A percentile compares a stretch with the other conserved stretches of the same genome.
These are phyloP conservation scores for Arxiozyma bovina DNA, from an alignment of 1,139 yeast species.

Conservation along the genomic window DNA sequence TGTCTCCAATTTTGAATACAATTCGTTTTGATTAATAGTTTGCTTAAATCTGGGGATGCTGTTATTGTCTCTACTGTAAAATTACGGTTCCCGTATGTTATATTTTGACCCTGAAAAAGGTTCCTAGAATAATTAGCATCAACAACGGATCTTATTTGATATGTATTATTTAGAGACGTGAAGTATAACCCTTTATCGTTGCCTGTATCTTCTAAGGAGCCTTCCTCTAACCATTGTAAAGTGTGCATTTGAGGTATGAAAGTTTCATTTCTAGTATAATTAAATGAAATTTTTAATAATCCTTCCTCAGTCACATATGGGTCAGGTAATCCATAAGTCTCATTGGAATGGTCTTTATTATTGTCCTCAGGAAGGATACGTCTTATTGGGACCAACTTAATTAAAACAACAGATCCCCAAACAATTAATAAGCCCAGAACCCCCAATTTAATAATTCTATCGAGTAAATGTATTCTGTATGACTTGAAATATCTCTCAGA, in stretches of 20 bases:
- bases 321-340: conserved; percentile 9
- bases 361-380: background rate
- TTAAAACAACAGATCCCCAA: conserved; percentile 23
- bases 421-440: conserved; percentile 15
- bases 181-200: conserved; percentile 33
- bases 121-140: conserved; percentile 40
- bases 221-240: conserved; percentile 59
- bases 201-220: conserved; percentile 8
- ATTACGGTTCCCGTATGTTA: conserved; percentile 35
- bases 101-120: conserved; percentile 43
- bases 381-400: conserved; percentile 8
- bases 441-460: conserved; percentile 14
- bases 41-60: conserved; percentile 57
- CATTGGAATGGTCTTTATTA: background rate
- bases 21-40: conserved; percentile 51
- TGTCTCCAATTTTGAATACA: conserved; percentile 70
- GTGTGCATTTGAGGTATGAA: conserved; percentile 43
- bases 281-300: conserved; percentile 30
- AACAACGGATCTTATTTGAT: conserved; percentile 31
- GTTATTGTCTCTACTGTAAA: conserved; percentile 45
- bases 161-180: conserved; percentile 25
- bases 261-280: conserved; percentile 40
- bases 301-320: conserved; percentile 19
- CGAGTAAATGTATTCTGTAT: conserved; percentile 8
- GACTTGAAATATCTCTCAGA: conserved; percentile 11